phyloP scores from a whole-genome alignment of 257 asterid genomes.

The Cruciata laevipes region DNA sequence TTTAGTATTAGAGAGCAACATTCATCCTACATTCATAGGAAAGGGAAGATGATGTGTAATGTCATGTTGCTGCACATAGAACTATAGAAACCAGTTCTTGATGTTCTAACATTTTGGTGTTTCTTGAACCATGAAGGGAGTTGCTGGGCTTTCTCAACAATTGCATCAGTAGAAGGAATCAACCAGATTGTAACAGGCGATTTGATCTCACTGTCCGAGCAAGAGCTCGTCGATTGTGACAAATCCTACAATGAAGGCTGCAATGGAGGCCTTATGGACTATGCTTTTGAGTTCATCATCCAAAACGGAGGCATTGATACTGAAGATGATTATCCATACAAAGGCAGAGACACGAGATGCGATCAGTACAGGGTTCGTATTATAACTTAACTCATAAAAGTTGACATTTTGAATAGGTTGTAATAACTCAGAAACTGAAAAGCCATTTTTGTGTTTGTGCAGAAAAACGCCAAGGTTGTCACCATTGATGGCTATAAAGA shows the following conservation, averaged over 20 bases:
- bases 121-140: constrained; percentile 29
- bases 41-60: neutral
- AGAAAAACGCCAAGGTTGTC: constrained; percentile 69
- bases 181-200: constrained; percentile 28
- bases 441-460: constrained; percentile 13
- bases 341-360: constrained; percentile 28
- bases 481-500: constrained; percentile 53
- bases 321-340: constrained; percentile 37
- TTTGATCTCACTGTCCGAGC: constrained; percentile 32
- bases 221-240: constrained; percentile 45
- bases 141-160: constrained; percentile 47
- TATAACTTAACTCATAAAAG: neutral
- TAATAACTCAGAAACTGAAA: neutral
- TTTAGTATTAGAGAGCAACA: too few species aligned
- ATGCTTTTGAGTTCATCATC: constrained; percentile 34
- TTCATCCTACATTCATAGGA: neutral
- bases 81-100: neutral
- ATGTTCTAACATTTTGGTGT: neutral
- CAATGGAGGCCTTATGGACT: constrained; percentile 43
- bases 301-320: constrained; percentile 39
- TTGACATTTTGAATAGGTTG: neutral
- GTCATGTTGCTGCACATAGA: neutral
- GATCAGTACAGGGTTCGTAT: constrained; percentile 30
- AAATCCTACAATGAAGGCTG: constrained; percentile 26
- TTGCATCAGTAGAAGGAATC: constrained; percentile 37